phyloP scores from a whole-genome alignment of 83 land plant genomes.

The Picea engelmannii region DNA sequence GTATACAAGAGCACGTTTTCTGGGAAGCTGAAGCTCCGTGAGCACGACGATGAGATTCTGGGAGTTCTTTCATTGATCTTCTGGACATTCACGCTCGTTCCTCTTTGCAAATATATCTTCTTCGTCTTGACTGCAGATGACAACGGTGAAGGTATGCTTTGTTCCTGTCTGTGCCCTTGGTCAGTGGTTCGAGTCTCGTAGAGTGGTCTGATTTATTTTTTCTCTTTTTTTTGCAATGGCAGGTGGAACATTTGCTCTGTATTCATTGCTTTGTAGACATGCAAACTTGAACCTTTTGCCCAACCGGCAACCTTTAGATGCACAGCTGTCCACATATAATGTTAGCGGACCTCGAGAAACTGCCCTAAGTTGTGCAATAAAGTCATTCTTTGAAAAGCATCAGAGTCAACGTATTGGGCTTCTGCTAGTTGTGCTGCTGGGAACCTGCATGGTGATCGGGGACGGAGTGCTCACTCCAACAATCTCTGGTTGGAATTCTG shows the following conservation, averaged over 20 bases:
- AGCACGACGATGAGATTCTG: conserved; percentile 31
- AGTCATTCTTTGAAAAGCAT: conserved; percentile 44
- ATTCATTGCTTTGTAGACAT: conserved; percentile 80
- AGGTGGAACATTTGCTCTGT: conserved; percentile 87
- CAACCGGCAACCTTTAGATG: conserved; percentile 66
- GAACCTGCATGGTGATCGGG: conserved; percentile 72
- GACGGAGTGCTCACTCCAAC: conserved; percentile 89
- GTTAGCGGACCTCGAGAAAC: conserved; percentile 19
- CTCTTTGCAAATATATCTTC: conserved; percentile 34
- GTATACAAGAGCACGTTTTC: conserved; percentile 46
- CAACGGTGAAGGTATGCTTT: conserved; percentile 46
- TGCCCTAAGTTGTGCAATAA: conserved; percentile 26
- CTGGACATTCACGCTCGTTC: conserved; percentile 45
- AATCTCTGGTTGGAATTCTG: conserved; percentile 58
- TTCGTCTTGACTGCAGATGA: conserved; percentile 41
- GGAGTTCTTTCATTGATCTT: conserved; percentile 45
- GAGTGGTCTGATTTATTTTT: neutral
- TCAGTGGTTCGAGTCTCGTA: neutral
- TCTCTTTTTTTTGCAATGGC: conserved; percentile 4
- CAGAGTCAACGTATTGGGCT: conserved; percentile 22
- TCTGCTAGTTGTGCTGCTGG: conserved; percentile 53
- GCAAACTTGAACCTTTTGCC: conserved; percentile 65
- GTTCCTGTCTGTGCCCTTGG: too few species aligned
- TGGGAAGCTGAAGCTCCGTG: conserved; percentile 21
- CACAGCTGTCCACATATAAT: conserved; percentile 60